Conservation (phyloP, 352 stramenopile species). For the Aphanomyces invadans region DNA sequence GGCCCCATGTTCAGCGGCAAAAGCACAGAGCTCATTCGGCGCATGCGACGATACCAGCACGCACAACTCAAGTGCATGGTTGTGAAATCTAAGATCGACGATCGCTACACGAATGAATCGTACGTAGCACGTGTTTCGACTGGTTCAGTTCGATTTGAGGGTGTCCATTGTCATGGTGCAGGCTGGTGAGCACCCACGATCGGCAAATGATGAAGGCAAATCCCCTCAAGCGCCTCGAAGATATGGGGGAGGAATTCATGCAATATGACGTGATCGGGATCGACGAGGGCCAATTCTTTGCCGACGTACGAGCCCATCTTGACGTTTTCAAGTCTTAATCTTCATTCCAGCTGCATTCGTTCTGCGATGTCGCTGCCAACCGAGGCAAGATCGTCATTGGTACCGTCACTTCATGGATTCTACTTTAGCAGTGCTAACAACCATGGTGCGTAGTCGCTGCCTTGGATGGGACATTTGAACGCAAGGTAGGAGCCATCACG, state of each 20-base stretch:
- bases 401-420: neutral
- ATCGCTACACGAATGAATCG: slow-evolving; percentile 50
- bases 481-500: slow-evolving; percentile 34
- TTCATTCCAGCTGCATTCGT: slow-evolving; percentile 48
- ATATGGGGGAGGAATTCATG: slow-evolving; percentile 47
- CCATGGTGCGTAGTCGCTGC: slow-evolving; percentile 35
- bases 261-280: slow-evolving; percentile 81
- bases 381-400: slow-evolving; percentile 67
- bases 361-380: slow-evolving; percentile 61
- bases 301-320: slow-evolving; percentile 38
- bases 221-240: slow-evolving; percentile 44
- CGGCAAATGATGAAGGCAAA: slow-evolving; percentile 59
- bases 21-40: slow-evolving; percentile 78
- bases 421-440: neutral
- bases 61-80: slow-evolving; percentile 71
- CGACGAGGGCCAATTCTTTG: slow-evolving; percentile 83
- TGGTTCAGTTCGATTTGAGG: no score
- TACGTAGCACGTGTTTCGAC: neutral
- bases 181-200: slow-evolving; percentile 70
- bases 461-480: slow-evolving; percentile 68
- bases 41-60: slow-evolving; percentile 72
- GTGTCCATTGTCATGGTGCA: slow-evolving; percentile 16
- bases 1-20: slow-evolving; percentile 86
- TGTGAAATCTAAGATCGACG: slow-evolving; percentile 76
- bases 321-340: neutral